Evolutionary conservation across 2,329 filamentous ascomycete species (phyloP), one percentile per base, ranked within the genome.

Genomic region (Colletotrichum sp.): DNA sequence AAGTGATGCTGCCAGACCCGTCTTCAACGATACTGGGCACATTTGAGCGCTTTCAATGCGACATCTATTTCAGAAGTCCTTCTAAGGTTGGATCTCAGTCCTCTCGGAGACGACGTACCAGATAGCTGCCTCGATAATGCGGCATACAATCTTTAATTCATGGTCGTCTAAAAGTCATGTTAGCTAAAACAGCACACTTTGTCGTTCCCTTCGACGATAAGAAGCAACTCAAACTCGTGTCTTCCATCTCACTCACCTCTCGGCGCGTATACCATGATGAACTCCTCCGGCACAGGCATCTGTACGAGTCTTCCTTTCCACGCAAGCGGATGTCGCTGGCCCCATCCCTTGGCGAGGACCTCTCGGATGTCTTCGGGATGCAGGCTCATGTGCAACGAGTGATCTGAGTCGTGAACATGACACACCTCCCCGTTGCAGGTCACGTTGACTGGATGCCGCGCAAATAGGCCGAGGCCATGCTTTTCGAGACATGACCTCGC

Each of bases 181-280:
- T 34, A 78, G 79, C 36, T 18, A 30, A 8, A 36, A 21, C 52
- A 16, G 26, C 44, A 52, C 10, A 24, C 12, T 7, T 52, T 59
- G 0, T 30, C 55, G 55, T 30, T 26, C 6, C 62, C 21, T 21
- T 66, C n/a, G 10, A 12, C 44, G n/a, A 13, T 52, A 52, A 21
- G 10, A 52, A 52, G 44, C 44, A 52, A 49, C 39, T 36, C 18
- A 52, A 52, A 52, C n/a, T 49, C 44, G n/a, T 12, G 9, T 36
- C 15, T 36, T 36, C 34, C 34, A 36, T 16, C 34, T 60, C 24
- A 75, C 75, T 32, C 79, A 87, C 90, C 85, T 80, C 94, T 87
- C 3, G 95, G 95, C 21, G 95, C 94, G 85, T 98, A 98, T 6
- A 98, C 88, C 92, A 98, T 93, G 73, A 95, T 88, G 83, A 98